These are phyloP conservation scores for Alternaria angustiovoidea DNA, from an alignment of 2,329 filamentous ascomycete species.

Conservation along the genomic window DNA sequence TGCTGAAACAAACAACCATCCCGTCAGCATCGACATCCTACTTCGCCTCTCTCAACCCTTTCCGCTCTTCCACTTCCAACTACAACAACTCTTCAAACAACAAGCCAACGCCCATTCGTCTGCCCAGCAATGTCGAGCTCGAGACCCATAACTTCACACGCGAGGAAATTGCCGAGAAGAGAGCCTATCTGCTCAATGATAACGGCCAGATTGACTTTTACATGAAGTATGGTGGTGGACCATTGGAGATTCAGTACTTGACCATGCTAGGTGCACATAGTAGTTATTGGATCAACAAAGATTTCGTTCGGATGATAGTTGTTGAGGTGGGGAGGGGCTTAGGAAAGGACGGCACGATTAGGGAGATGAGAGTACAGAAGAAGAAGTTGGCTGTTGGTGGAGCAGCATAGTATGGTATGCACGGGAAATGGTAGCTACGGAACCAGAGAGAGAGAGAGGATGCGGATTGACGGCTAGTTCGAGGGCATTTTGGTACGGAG, in stretches of 20 bases:
- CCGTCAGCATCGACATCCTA: slow-evolving; percentile 71
- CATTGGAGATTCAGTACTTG: slow-evolving; percentile 92
- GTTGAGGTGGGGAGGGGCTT: slow-evolving; percentile 81
- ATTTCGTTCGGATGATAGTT: slow-evolving; percentile 91
- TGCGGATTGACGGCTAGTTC: background rate
- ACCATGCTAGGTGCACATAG: slow-evolving; percentile 97
- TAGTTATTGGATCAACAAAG: slow-evolving; percentile 87
- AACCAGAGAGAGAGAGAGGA: too few species aligned
- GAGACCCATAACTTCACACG: slow-evolving; percentile 94
- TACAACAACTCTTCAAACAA: slow-evolving; percentile 25
- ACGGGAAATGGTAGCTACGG: background rate
- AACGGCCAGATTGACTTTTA: slow-evolving; percentile 96
- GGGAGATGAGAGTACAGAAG: slow-evolving; percentile 64
- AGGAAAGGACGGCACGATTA: slow-evolving; percentile 68
- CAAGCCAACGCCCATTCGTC: slow-evolving; percentile 45
- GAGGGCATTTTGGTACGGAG: background rate
- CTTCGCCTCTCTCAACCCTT: slow-evolving; percentile 53
- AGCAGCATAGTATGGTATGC: background rate
- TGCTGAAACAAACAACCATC: slow-evolving; percentile 79
- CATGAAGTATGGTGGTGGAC: slow-evolving; percentile 81
- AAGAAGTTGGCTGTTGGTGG: slow-evolving; percentile 42
- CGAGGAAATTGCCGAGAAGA: slow-evolving; percentile 90
- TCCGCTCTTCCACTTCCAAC: slow-evolving; percentile 43
- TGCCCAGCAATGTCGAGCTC: slow-evolving; percentile 74
- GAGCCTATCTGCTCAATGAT: slow-evolving; percentile 88